phyloP scores from a whole-genome alignment of 1,284 basidiomycete genomes.

The Naganishia sp. region DNA sequence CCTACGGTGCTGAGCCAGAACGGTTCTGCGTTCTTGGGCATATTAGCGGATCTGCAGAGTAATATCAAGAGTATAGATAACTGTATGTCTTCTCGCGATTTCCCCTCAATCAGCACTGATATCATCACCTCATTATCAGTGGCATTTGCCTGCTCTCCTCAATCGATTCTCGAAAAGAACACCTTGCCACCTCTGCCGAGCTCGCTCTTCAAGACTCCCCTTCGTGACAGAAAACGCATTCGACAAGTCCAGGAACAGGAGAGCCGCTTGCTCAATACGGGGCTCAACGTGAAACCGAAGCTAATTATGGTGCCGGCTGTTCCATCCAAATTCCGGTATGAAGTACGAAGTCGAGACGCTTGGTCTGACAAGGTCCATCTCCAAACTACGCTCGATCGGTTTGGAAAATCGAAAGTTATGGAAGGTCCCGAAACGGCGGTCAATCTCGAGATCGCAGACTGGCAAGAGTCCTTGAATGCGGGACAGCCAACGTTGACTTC shows the following conservation, averaged over 20 bases:
- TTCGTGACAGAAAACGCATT: constrained; percentile 26
- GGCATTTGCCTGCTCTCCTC: constrained; percentile 13
- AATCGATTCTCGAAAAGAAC: background rate
- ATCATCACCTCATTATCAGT: background rate
- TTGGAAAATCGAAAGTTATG: background rate
- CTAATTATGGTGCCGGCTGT: constrained; percentile 9
- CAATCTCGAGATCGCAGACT: constrained; percentile 8
- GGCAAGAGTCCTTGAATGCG: background rate
- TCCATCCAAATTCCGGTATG: background rate
- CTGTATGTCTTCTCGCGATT: constrained; percentile 1
- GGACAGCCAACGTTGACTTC: background rate
- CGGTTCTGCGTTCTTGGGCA: constrained; percentile 16
- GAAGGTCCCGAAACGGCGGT: background rate
- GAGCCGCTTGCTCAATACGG: constrained; percentile 14
- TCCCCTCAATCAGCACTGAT: no score
- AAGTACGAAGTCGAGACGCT: background rate
- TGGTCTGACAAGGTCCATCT: constrained; percentile 4
- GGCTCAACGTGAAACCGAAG: constrained; percentile 23
- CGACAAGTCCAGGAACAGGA: constrained; percentile 20
- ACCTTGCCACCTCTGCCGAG: constrained; percentile 12
- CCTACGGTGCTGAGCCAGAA: constrained; percentile 11
- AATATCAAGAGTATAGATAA: constrained; percentile 18
- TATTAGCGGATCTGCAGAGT: constrained; percentile 13
- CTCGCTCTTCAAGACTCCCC: constrained; percentile 23
- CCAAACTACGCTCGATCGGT: constrained; percentile 10